Conservation (phyloP, 2,329 filamentous ascomycete genomes). For the Fusarium udum region DNA sequence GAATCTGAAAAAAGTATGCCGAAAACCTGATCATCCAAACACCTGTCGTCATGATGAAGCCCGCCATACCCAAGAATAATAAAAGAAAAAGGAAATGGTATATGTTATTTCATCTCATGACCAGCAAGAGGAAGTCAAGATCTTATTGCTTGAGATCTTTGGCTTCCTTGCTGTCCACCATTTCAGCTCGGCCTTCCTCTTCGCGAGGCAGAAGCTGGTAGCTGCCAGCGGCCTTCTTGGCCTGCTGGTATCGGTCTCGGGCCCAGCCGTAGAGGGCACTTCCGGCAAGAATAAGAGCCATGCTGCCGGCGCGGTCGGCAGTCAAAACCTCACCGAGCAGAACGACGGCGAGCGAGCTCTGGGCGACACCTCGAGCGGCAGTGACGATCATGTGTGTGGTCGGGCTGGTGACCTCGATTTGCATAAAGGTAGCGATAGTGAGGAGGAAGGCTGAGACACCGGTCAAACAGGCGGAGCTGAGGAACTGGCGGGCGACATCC, state of each 20-base stretch:
- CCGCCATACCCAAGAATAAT: slow-evolving; percentile 22
- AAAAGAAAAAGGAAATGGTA: slow-evolving; percentile 20
- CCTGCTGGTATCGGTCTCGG: slow-evolving; percentile 38
- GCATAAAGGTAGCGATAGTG: slow-evolving; percentile 43
- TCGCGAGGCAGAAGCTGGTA: slow-evolving; percentile 38
- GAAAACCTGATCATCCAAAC: slow-evolving; percentile 23
- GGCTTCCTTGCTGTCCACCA: slow-evolving; percentile 29
- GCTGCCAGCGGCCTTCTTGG: slow-evolving; percentile 39
- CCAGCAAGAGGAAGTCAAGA: neutral
- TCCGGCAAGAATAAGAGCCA: slow-evolving; percentile 39
- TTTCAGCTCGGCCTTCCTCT: slow-evolving; percentile 30
- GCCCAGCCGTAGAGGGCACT: slow-evolving; percentile 42
- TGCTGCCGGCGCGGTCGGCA: slow-evolving; percentile 41
- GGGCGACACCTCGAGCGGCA: slow-evolving; percentile 40
- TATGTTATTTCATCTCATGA: slow-evolving; percentile 3
- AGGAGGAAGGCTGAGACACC: slow-evolving; percentile 42
- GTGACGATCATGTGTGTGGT: slow-evolving; percentile 45
- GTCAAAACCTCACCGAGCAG: slow-evolving; percentile 39
- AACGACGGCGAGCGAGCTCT: slow-evolving; percentile 41
- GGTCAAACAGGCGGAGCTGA: slow-evolving; percentile 36
- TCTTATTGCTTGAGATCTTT: slow-evolving; percentile 22
- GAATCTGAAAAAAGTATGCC: slow-evolving; percentile 20
- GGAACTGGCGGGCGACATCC: slow-evolving; percentile 35
- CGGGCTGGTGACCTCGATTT: slow-evolving; percentile 42
- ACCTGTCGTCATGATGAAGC: slow-evolving; percentile 29